Evolutionary conservation across 805 yeast species (phyloP), one percentile per base, ranked within the genome.

Genomic region (Kockiozyma suomiensis): DNA sequence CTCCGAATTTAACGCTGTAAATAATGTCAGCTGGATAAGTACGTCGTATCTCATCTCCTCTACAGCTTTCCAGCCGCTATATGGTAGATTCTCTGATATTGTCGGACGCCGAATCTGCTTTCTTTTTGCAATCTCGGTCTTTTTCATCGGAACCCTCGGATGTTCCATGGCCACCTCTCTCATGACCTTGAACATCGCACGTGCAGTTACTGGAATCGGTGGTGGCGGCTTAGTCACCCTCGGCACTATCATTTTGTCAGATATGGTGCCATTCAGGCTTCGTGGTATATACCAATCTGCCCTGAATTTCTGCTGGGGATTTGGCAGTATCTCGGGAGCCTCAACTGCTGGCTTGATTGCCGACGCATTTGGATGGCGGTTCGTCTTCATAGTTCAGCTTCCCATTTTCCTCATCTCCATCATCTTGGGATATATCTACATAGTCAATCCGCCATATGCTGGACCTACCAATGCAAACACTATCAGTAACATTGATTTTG

Each of bases 201-300:
- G 96, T 66, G 86, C 89, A 61, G 78, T 90, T 53, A 85, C 96
- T 25, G 97, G 97, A n/a, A 80, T 88, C 58, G 97, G 97, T 15
- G 96, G 96, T 15, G 94, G 96, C 6, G 97, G 97, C 0, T 81
- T 90, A 68, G 83, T 86, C 56, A 81, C 93, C 0, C 76, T 90
- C 67, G 82, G 90, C 21, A 86, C 96, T 6, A 87, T 90, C 59
- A 81, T 90, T 5, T 80, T 86, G 65, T 84, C 90, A 23, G 97
- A 90, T 72, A 76, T 89, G 54, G 85, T 91, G 26, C 85, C 96
- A 1, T 59, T 87, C 61, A 78, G 94, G 58, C 82, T 86, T 40
- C 79, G 97, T 59, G 97, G 96, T 0, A 73, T 88, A 33, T 90
- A 83, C 73, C 97, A 91, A 71, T 58, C 67, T 6, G 64, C 66